These are phyloP conservation scores for Nymphaea thermarum DNA, from an alignment of 164 flowering plant species.

Conservation along the genomic window DNA sequence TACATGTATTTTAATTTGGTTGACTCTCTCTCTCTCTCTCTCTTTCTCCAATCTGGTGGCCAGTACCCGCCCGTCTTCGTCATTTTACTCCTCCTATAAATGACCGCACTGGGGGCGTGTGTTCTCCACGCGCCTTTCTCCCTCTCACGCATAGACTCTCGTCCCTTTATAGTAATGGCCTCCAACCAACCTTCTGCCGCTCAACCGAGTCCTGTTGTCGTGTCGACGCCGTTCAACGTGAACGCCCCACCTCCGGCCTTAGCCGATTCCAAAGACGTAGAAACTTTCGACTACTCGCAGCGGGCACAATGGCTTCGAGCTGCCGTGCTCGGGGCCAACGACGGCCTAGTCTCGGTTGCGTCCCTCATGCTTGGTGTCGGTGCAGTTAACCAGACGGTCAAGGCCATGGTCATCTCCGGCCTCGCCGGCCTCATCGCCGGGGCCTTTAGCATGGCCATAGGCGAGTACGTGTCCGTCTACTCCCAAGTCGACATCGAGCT, in stretches of 20 bases:
- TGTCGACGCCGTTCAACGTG: not conserved
- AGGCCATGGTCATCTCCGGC: conserved; percentile 3
- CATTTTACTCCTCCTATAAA: not conserved
- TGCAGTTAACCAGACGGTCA: not conserved
- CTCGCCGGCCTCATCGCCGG: conserved; percentile 3
- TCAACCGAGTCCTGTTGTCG: not conserved
- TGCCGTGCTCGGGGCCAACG: conserved; percentile 7
- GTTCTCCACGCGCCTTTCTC: conserved; percentile 1
- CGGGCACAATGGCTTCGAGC: conserved; percentile 10
- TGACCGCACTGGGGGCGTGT: not conserved
- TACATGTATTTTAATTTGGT: too few species aligned
- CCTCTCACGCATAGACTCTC: not conserved
- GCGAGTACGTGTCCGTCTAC: conserved; percentile 4
- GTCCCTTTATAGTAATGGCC: not conserved
- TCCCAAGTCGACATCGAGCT: conserved; percentile 2
- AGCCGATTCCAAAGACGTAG: not conserved
- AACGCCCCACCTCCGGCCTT: not conserved
- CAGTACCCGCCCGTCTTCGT: not conserved
- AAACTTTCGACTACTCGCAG: not conserved
- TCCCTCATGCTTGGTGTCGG: conserved; percentile 4
- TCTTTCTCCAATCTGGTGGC: too few species aligned
- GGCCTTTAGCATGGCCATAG: conserved; percentile 3
- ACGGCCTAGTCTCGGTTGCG: conserved; percentile 6
- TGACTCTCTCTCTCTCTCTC: too few species aligned
- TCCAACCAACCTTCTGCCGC: not conserved